These are phyloP conservation scores for Nicotiana otophora DNA, from an alignment of 257 asterid species.

Conservation along the genomic window DNA sequence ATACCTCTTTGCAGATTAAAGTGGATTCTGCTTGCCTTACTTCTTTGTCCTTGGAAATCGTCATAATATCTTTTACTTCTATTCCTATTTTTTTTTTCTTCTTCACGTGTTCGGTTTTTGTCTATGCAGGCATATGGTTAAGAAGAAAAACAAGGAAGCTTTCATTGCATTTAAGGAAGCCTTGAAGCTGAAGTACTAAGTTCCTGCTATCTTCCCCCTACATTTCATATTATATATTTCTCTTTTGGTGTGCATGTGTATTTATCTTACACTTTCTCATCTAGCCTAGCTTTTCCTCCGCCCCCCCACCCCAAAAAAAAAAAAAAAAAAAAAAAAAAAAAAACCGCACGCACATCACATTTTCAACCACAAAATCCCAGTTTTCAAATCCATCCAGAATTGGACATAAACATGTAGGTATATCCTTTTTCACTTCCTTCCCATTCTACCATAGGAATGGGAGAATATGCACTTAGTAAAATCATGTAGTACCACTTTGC, in stretches of 20 bases:
- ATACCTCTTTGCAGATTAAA: background rate
- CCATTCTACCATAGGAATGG: background rate
- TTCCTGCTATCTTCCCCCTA: background rate
- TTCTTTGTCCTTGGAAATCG: background rate
- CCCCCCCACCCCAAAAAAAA: background rate
- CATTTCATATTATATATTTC: background rate
- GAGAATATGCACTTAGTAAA: background rate
- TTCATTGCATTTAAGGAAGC: slow-evolving; percentile 97
- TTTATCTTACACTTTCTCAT: background rate
- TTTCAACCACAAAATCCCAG: background rate
- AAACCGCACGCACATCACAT: background rate
- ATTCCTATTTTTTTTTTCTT: background rate
- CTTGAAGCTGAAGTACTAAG: slow-evolving; percentile 50
- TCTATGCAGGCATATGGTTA: slow-evolving; percentile 53
- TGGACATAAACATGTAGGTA: background rate
- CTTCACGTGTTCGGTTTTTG: background rate
- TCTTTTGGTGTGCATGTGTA: slow-evolving; percentile 1
- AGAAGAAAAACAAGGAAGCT: slow-evolving; percentile 72
- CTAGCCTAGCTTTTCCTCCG: background rate
- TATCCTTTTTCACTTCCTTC: background rate
- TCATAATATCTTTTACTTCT: background rate
- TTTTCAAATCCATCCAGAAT: background rate
- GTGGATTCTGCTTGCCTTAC: background rate
- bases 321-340: no score
- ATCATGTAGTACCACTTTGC: background rate